These are phyloP conservation scores for Lichenothelia convexa DNA, from an alignment of 495 filamentous ascomycete genomes.

Conservation along the genomic window DNA sequence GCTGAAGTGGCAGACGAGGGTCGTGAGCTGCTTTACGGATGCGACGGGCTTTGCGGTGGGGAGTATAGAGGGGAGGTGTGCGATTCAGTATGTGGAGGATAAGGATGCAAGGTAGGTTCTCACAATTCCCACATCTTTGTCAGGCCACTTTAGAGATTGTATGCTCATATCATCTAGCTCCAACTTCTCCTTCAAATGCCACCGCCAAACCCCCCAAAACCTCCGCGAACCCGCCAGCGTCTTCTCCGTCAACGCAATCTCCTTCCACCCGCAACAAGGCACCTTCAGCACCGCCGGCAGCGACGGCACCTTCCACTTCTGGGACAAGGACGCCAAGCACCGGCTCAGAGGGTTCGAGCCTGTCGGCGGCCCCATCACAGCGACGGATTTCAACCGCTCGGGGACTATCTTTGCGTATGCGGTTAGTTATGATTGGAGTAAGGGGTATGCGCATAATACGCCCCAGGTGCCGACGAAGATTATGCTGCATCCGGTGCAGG, in stretches of 20 bases:
- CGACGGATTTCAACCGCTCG: constrained; percentile 55
- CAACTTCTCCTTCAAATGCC: constrained; percentile 90
- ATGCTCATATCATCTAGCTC: constrained; percentile 24
- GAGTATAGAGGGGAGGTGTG: constrained; percentile 76
- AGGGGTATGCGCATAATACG: constrained; percentile 60
- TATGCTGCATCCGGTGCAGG: constrained; percentile 62
- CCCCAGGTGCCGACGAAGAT: constrained; percentile 59
- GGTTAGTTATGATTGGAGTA: constrained; percentile 88
- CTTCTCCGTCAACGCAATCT: constrained; percentile 75
- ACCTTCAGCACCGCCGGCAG: constrained; percentile 81
- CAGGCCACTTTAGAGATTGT: not conserved
- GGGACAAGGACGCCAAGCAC: constrained; percentile 73
- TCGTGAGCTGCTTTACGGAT: constrained; percentile 70
- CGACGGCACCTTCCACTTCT: constrained; percentile 73
- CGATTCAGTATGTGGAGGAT: constrained; percentile 76
- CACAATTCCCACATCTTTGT: not conserved
- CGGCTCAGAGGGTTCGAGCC: constrained; percentile 75
- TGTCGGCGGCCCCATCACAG: constrained; percentile 62
- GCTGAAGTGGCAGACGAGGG: constrained; percentile 73
- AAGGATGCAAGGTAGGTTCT: constrained; percentile 51
- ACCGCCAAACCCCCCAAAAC: constrained; percentile 53
- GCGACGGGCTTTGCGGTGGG: constrained; percentile 72
- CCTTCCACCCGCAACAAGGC: constrained; percentile 71
- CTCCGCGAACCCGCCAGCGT: constrained; percentile 55
- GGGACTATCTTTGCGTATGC: constrained; percentile 81